phyloP scores from a whole-genome alignment of 1,284 basidiomycete species.

The Omphalotus olearius region DNA sequence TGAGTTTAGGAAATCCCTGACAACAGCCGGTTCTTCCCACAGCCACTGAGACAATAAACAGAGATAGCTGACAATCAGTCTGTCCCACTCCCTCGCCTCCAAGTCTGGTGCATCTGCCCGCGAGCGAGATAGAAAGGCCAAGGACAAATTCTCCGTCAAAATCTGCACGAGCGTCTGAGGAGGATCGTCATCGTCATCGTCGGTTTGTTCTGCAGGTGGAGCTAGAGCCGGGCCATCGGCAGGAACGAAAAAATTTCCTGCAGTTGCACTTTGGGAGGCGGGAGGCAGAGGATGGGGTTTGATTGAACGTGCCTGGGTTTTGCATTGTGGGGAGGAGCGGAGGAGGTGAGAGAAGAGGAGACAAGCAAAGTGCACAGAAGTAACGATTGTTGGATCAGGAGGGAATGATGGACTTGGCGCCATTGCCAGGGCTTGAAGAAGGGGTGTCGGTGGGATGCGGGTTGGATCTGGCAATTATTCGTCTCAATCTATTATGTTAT shows the following conservation, averaged over 20 bases:
- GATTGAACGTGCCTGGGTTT: conserved; percentile 71
- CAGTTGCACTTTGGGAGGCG: conserved; percentile 25
- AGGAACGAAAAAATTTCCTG: conserved; percentile 66
- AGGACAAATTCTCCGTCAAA: conserved; percentile 68
- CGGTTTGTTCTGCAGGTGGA: conserved; percentile 25
- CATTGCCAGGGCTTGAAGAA: conserved; percentile 59
- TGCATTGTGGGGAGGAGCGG: conserved; percentile 65
- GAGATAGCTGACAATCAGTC: conserved; percentile 85
- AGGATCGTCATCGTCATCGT: conserved; percentile 59
- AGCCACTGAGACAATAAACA: conserved; percentile 86
- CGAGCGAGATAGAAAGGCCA: conserved; percentile 64
- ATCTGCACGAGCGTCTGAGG: conserved; percentile 68
- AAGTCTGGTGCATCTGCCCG: conserved; percentile 64
- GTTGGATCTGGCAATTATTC: conserved; percentile 27
- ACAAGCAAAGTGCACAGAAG: conserved; percentile 63
- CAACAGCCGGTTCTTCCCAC: conserved; percentile 91
- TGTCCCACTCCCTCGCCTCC: conserved; percentile 82
- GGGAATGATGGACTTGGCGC: conserved; percentile 47
- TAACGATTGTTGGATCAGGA: conserved; percentile 47
- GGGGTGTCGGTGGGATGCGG: conserved; percentile 48
- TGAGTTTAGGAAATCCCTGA: conserved; percentile 87
- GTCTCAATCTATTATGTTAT: conserved; percentile 6
- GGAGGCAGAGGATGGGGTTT: conserved; percentile 41
- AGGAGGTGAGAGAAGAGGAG: conserved; percentile 71
- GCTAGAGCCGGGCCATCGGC: conserved; percentile 53